phyloP scores from a whole-genome alignment of 2,329 filamentous ascomycete genomes.

The Colletotrichum incanum region DNA sequence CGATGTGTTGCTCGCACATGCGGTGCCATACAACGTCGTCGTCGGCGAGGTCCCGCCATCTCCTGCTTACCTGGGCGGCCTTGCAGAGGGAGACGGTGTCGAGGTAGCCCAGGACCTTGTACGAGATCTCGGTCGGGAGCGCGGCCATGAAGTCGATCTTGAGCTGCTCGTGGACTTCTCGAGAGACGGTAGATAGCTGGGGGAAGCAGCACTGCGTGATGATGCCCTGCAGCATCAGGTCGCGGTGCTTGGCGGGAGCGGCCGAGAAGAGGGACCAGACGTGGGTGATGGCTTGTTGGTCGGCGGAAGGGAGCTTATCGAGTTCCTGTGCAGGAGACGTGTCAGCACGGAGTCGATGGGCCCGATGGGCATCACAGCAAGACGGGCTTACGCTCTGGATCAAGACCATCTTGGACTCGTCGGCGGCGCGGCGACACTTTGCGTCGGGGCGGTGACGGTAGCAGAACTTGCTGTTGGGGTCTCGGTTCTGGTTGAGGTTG shows the following conservation, averaged over 20 bases:
- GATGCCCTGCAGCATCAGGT: slow-evolving; percentile 96
- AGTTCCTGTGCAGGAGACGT: slow-evolving; percentile 73
- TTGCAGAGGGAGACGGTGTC: slow-evolving; percentile 97
- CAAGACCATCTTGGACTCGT: slow-evolving; percentile 96
- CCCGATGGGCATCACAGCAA: slow-evolving; percentile 3
- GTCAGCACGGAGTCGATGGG: slow-evolving; percentile 47
- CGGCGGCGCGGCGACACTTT: slow-evolving; percentile 92
- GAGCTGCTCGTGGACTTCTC: slow-evolving; percentile 92
- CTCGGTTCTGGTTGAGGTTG: slow-evolving; percentile 47
- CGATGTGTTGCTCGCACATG: slow-evolving; percentile 94
- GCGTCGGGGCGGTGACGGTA: slow-evolving; percentile 95
- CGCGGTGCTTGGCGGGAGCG: slow-evolving; percentile 92
- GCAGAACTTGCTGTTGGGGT: slow-evolving; percentile 90
- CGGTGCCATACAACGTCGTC: slow-evolving; percentile 97
- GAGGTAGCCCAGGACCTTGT: slow-evolving; percentile 93
- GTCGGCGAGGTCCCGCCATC: slow-evolving; percentile 92
- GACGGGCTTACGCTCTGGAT: slow-evolving; percentile 81
- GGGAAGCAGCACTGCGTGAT: slow-evolving; percentile 98
- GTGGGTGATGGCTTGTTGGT: slow-evolving; percentile 96
- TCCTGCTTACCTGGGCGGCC: slow-evolving; percentile 91
- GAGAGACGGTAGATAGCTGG: slow-evolving; percentile 92
- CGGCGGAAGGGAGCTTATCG: slow-evolving; percentile 83
- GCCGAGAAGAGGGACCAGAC: slow-evolving; percentile 99
- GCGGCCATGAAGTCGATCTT: slow-evolving; percentile 97
- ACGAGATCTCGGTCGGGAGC: slow-evolving; percentile 89